These are phyloP conservation scores for Verticillium zaregamsianum DNA, from an alignment of 2,329 filamentous ascomycete genomes.

Conservation along the genomic window DNA sequence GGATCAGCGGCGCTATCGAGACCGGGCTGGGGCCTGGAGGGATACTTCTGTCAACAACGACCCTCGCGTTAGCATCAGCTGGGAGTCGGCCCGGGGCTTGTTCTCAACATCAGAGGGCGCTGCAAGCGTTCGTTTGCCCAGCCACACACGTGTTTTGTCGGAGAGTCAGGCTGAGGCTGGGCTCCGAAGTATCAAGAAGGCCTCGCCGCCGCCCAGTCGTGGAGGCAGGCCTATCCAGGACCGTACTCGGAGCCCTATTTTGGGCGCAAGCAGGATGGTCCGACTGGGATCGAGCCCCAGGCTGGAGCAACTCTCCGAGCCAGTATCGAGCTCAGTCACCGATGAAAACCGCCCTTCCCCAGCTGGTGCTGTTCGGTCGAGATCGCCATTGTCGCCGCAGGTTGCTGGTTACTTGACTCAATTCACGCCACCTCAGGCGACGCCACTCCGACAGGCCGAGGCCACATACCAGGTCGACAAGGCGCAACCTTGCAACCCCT, in stretches of 20 bases:
- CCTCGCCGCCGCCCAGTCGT: constrained; percentile 25
- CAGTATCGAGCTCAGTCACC: not conserved
- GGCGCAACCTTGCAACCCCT: not conserved
- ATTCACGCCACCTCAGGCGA: not conserved
- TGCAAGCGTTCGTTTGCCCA: constrained; percentile 15
- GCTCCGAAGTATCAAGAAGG: constrained; percentile 36
- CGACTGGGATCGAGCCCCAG: not conserved
- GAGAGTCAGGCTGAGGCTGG: constrained; percentile 37
- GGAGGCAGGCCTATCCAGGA: constrained; percentile 22
- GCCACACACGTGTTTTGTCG: constrained; percentile 23
- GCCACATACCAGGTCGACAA: not conserved
- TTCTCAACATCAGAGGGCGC: constrained; percentile 18
- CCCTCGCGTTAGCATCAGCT: constrained; percentile 35
- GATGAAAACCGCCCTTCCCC: not conserved
- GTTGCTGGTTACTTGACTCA: not conserved
- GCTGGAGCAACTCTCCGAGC: not conserved
- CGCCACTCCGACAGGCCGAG: not conserved
- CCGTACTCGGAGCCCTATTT: constrained; percentile 9
- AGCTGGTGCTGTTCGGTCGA: not conserved
- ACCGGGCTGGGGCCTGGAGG: constrained; percentile 40
- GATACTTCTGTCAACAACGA: constrained; percentile 31
- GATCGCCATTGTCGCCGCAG: not conserved
- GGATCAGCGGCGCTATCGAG: constrained; percentile 35
- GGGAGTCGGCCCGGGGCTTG: constrained; percentile 32
- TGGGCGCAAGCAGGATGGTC: not conserved